These are phyloP conservation scores for Leucocoprinus birnbaumii DNA, from an alignment of 768 basidiomycete species.

Conservation along the genomic window DNA sequence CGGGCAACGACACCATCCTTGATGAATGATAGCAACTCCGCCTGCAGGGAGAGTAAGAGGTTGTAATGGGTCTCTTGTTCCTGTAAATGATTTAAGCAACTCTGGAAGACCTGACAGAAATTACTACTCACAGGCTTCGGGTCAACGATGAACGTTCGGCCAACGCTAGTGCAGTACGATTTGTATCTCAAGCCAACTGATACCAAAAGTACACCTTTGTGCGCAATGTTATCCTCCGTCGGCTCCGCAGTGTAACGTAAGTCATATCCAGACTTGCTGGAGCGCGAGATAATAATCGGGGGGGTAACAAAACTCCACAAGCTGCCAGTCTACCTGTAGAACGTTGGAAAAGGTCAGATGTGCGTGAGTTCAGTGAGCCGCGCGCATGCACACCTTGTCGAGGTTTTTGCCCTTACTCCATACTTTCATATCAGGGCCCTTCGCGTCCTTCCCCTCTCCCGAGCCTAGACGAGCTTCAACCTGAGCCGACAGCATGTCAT, in stretches of 20 bases:
- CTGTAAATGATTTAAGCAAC: conserved; percentile 47
- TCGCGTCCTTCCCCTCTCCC: conserved; percentile 71
- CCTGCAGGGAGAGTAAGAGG: conserved; percentile 73
- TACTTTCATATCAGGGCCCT: conserved; percentile 89
- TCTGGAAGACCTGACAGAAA: conserved; percentile 8
- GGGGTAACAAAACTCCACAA: conserved; percentile 90
- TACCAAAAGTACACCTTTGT: conserved; percentile 86
- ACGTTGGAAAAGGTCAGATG: conserved; percentile 2
- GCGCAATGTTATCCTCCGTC: conserved; percentile 75
- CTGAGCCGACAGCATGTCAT: conserved; percentile 81
- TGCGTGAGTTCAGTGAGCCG: too few relatives aligned
- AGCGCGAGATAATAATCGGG: conserved; percentile 95
- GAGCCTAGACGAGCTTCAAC: conserved; percentile 89
- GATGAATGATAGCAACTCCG: conserved; percentile 70
- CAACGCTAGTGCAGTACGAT: conserved; percentile 90
- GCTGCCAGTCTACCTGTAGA: conserved; percentile 79
- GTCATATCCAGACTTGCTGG: conserved; percentile 82
- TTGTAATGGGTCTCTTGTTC: conserved; percentile 90
- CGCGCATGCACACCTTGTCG: conserved; percentile 60
- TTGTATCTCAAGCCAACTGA: conserved; percentile 90
- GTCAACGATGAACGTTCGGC: conserved; percentile 93
- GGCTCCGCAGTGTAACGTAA: conserved; percentile 86
- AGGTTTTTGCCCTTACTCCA: conserved; percentile 81
- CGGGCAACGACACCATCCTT: conserved; percentile 75
- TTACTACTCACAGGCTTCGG: conserved; percentile 66